Evolutionary conservation across 2,329 filamentous ascomycete species (phyloP), one percentile per base, ranked within the genome.

Genomic region (Orbilia quercus): DNA sequence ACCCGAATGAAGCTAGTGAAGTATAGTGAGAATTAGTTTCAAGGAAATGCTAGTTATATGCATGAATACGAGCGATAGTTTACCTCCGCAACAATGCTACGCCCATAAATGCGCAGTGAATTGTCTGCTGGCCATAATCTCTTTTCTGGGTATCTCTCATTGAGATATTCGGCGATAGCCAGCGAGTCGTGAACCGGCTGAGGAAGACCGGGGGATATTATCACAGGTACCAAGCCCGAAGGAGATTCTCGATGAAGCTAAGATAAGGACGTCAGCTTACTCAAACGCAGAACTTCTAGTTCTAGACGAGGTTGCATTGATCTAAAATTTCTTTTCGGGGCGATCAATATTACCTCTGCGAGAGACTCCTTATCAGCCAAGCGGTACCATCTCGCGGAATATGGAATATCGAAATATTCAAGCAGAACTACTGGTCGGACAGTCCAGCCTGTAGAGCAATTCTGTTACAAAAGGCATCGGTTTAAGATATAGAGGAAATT

Each of bases 351-450:
- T 25, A 72, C 67, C 53, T 23, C 18, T 9, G 59, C 59, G 1
- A 42, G 53, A 31, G 67, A 67, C n/a, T 74, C 62, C 7, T 28
- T 14, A 47, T 74, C 62, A 12, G 62, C 70, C 11, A 74, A 42
- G 7, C 51, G 70, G 25, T 54, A 67, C 34, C 50, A 66, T 53
- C 63, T 48, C n/a, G 55, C 36, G 9, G 70, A 63, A 22, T 74
- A 74, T 1, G 70, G 70, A 18, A 74, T 74, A 51, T 57, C 48
- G n/a, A 67, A 67, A 23, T 67, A 67, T 18, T 74, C 70, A 16
- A 74, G 36, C 0, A 74, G 48, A 6, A 63, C 70, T 0, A 74
- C 34, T 3, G 70, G 62, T n/a, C 70, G 62, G 12, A 66, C 63
- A 1, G 70, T 67, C 70, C 70, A 74, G 34, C 70, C 70, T 74